phyloP scores from a whole-genome alignment of 257 asterid species.

The Solanum peruvianum region DNA sequence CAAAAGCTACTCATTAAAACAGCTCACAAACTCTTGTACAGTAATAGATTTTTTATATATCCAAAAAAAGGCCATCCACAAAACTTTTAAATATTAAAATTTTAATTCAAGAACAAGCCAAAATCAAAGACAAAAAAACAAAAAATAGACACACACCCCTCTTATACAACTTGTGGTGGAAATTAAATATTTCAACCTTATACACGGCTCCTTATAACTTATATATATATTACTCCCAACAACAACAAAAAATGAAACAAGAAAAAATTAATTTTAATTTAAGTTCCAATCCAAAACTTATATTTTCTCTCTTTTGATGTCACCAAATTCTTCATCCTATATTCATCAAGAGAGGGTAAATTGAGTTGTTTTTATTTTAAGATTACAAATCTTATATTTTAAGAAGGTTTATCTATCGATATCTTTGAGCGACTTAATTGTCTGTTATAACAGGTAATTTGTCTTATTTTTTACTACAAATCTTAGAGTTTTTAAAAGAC shows the following conservation, averaged over 20 bases:
- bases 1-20: conserved; percentile 1
- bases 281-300: background rate
- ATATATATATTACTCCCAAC: background rate
- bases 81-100: background rate
- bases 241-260: background rate
- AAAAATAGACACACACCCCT: conserved; percentile 10
- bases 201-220: too few relatives aligned
- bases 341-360: background rate
- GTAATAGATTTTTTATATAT: conserved; percentile 24
- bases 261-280: background rate
- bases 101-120: conserved; percentile 6
- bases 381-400: background rate
- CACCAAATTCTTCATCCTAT: background rate
- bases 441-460: too few relatives aligned
- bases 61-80: conserved; percentile 65
- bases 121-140: conserved; percentile 29
- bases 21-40: conserved; percentile 46
- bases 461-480: background rate
- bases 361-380: background rate
- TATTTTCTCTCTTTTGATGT: background rate
- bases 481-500: background rate
- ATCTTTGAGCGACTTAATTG: too few relatives aligned
- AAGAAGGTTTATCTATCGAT: too few relatives aligned
- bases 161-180: conserved; percentile 48
- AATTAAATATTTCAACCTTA: conserved; percentile 8